These are phyloP conservation scores for Aspergillus cristatus DNA, from an alignment of 495 filamentous ascomycete species.

Conservation along the genomic window DNA sequence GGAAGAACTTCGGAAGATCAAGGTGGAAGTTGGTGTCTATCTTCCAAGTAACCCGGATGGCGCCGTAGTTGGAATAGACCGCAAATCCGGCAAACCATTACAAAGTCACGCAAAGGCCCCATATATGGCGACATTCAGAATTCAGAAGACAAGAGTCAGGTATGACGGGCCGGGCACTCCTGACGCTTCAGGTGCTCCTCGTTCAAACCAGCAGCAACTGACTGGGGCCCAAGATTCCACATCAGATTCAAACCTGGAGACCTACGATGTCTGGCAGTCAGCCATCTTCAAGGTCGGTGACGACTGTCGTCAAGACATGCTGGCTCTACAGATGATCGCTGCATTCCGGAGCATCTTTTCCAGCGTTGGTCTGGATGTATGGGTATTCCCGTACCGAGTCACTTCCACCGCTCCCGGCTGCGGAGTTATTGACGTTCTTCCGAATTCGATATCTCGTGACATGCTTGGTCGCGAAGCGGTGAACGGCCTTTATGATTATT, in stretches of 20 bases:
- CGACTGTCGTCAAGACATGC: conserved; percentile 93
- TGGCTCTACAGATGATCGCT: conserved; percentile 95
- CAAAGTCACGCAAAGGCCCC: conserved; percentile 97
- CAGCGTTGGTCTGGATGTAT: conserved; percentile 88
- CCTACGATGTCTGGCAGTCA: conserved; percentile 93
- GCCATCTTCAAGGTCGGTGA: conserved; percentile 99
- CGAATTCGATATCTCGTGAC: conserved; percentile 94
- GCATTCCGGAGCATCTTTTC: conserved; percentile 96
- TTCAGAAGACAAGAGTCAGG: conserved; percentile 63
- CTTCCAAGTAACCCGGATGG: conserved; percentile 95
- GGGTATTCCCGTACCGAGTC: conserved; percentile 93
- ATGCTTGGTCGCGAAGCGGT: conserved; percentile 98
- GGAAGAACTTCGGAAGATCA: conserved; percentile 93
- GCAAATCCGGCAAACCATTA: conserved; percentile 92
- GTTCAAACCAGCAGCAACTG: conserved; percentile 44
- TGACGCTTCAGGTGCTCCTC: conserved; percentile 7
- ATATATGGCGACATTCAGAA: conserved; percentile 97
- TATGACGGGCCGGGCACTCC: conserved; percentile 14
- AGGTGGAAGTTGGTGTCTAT: conserved; percentile 94
- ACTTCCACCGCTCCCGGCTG: conserved; percentile 98
- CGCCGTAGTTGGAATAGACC: conserved; percentile 92
- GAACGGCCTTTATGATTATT: conserved; percentile 97
- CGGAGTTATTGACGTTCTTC: conserved; percentile 94
- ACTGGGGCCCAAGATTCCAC: conserved; percentile 34
- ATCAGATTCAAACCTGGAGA: conserved; percentile 31